Evolutionary conservation across 306 rosid genomes (phyloP).

Genomic region (Lathyrus tuberosus): DNA sequence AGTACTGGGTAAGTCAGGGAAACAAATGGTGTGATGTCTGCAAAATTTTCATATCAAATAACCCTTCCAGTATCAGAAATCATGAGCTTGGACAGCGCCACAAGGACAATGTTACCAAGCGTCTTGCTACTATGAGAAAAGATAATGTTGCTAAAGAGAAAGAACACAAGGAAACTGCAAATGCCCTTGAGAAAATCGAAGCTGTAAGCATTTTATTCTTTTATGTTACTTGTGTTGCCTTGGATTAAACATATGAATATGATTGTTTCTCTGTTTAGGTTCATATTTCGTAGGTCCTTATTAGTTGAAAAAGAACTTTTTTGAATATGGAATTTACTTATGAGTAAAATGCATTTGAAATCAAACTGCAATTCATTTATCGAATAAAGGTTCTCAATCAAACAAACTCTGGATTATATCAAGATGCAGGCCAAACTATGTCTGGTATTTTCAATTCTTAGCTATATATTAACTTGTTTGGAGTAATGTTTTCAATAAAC

Average conservation of each 20-base stretch:
- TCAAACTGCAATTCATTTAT: not conserved
- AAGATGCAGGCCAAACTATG: not conserved
- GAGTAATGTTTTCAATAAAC: conserved; percentile 1
- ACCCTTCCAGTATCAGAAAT: conserved; percentile 80
- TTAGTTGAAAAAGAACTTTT: not conserved
- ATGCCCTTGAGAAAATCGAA: conserved; percentile 80
- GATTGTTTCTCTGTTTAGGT: not conserved
- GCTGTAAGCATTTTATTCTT: conserved; percentile 59
- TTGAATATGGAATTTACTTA: conserved; percentile 4
- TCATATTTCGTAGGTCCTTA: not conserved
- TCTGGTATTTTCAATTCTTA: not conserved
- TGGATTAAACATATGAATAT: not conserved
- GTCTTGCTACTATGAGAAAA: conserved; percentile 84
- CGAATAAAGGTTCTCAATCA: not conserved
- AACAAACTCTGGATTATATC: conserved; percentile 13
- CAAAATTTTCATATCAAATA: conserved; percentile 86
- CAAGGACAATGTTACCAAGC: conserved; percentile 83
- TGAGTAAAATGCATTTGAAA: not conserved
- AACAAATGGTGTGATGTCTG: conserved; percentile 98
- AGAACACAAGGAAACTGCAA: conserved; percentile 72
- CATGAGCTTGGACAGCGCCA: conserved; percentile 96
- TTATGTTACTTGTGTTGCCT: not conserved
- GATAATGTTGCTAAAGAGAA: conserved; percentile 88
- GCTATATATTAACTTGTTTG: not conserved
- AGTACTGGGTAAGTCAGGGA: conserved; percentile 99